Conservation (phyloP, 306 rosid genomes). For the Mimosa bimucronata region DNA sequence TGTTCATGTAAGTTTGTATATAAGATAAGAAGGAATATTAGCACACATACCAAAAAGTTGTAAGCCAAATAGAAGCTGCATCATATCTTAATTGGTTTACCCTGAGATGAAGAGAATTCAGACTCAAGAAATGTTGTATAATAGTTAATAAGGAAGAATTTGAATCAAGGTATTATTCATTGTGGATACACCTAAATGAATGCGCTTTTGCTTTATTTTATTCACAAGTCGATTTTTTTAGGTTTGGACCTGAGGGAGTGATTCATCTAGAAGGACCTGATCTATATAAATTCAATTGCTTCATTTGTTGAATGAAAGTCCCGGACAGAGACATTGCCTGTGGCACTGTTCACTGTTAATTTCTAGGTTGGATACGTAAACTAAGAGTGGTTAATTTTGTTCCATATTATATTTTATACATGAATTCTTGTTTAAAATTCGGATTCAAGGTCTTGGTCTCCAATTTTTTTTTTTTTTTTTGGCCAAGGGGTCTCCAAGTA, state of each 20-base stretch:
- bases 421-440: conserved; percentile 19
- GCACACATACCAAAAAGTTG: neutral
- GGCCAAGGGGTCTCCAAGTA: conserved; percentile 45
- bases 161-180: neutral
- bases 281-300: neutral
- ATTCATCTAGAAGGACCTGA: conserved; percentile 18
- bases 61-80: neutral
- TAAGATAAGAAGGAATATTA: no score
- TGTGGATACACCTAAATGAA: neutral
- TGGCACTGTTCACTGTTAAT: neutral
- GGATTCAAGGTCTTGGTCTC: conserved; percentile 47
- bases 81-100: neutral
- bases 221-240: neutral
- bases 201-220: neutral
- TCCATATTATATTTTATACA: neutral
- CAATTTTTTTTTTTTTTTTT: no score
- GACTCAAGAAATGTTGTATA: neutral
- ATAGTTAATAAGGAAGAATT: neutral
- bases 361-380: neutral
- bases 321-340: conserved; percentile 18
- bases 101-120: neutral
- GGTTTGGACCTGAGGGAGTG: neutral
- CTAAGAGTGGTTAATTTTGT: neutral
- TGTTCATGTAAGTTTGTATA: no score
- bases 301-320: conserved; percentile 3